A percentile compares a stretch with the other conserved stretches of the same genome.
Evolutionary conservation across 2,329 filamentous ascomycete genomes (phyloP).

Genomic region (Epichloe elymi): DNA sequence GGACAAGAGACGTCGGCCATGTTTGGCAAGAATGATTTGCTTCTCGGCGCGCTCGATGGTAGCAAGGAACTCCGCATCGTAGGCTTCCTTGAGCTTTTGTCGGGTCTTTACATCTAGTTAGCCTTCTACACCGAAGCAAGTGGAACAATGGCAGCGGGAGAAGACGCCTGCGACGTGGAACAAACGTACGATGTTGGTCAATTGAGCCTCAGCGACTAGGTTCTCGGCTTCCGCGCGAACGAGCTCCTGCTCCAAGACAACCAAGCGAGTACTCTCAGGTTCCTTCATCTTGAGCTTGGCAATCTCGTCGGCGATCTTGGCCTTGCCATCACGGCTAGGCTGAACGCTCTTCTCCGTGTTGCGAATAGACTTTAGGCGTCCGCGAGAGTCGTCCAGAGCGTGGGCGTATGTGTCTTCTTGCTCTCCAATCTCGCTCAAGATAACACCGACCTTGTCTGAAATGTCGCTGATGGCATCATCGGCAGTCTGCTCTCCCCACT

Average conservation of each 20-base stretch:
- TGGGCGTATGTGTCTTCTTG: conserved; percentile 85
- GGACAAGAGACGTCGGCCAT: conserved; percentile 72
- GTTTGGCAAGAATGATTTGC: conserved; percentile 84
- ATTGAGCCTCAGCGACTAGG: conserved; percentile 87
- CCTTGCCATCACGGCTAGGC: conserved; percentile 75
- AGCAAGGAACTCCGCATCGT: conserved; percentile 74
- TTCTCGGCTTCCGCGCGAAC: conserved; percentile 93
- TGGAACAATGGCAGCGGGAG: neutral
- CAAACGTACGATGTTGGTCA: conserved; percentile 73
- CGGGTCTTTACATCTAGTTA: conserved; percentile 77
- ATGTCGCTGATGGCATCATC: conserved; percentile 83
- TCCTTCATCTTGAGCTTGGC: conserved; percentile 85
- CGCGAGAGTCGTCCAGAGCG: conserved; percentile 72
- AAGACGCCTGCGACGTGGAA: neutral
- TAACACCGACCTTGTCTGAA: conserved; percentile 87
- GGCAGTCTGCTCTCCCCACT: conserved; percentile 87
- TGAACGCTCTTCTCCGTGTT: conserved; percentile 95
- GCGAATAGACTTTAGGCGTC: conserved; percentile 76
- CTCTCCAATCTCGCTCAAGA: conserved; percentile 85
- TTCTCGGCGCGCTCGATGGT: conserved; percentile 95
- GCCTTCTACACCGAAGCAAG: neutral
- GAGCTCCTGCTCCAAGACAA: conserved; percentile 87
- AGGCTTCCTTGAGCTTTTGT: conserved; percentile 92
- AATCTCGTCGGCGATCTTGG: conserved; percentile 86
- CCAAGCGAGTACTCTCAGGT: conserved; percentile 66